Evolutionary conservation across 495 filamentous ascomycete genomes (phyloP).

Genomic region (Talaromyces ruber): DNA sequence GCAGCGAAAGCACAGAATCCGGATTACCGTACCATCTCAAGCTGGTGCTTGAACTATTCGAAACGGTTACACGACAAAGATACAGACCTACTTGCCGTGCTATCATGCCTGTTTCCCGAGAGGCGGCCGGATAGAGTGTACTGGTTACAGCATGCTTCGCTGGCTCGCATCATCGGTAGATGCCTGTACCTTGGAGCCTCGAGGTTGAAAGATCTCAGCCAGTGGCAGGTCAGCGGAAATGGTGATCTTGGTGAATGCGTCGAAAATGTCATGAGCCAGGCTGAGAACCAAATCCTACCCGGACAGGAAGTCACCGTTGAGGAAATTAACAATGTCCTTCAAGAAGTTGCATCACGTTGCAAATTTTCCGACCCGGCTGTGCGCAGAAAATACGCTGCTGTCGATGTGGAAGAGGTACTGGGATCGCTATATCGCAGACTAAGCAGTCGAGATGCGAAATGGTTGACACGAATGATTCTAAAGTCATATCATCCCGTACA

Average conservation of each 20-base stretch:
- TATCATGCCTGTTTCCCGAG: constrained; percentile 68
- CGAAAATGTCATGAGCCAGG: constrained; percentile 53
- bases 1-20: constrained; percentile 20
- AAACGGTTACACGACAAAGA: constrained; percentile 38
- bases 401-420: constrained; percentile 39
- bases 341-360: constrained; percentile 53
- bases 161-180: constrained; percentile 56
- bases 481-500: constrained; percentile 63
- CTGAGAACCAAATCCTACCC: constrained; percentile 39
- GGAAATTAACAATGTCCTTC: constrained; percentile 62
- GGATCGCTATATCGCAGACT: constrained; percentile 50
- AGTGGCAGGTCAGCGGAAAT: constrained; percentile 48
- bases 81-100: constrained; percentile 48
- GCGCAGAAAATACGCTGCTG: constrained; percentile 34
- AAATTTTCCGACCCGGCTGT: constrained; percentile 61
- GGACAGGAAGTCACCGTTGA: constrained; percentile 53
- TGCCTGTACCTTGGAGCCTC: constrained; percentile 51
- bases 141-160: constrained; percentile 45
- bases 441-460: constrained; percentile 70
- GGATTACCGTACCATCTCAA: constrained; percentile 29
- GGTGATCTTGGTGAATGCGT: constrained; percentile 65
- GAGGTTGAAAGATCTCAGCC: constrained; percentile 49
- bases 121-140: constrained; percentile 70
- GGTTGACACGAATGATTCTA: constrained; percentile 76
- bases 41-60: constrained; percentile 55